Evolutionary conservation across 2,329 filamentous ascomycete genomes (phyloP).

Genomic region (Ophiocordyceps camponoti-leonardi): DNA sequence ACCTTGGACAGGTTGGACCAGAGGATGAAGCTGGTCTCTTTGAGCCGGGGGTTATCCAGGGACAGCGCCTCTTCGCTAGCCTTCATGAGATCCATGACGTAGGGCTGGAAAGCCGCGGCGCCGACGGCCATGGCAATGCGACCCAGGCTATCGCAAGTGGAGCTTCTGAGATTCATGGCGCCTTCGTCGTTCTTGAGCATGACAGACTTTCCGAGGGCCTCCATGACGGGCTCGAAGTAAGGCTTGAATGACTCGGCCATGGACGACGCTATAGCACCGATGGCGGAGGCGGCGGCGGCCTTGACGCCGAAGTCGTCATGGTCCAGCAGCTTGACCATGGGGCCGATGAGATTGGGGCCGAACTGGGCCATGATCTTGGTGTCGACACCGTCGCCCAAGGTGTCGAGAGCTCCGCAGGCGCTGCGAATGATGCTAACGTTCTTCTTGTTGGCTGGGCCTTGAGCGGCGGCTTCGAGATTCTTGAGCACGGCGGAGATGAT

Average conservation of each 20-base stretch:
- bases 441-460: constrained; percentile 51
- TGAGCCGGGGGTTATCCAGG: constrained; percentile 76
- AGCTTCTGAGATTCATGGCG: constrained; percentile 75
- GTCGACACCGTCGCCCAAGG: constrained; percentile 79
- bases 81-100: constrained; percentile 77
- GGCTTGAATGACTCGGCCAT: constrained; percentile 70
- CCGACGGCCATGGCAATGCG: constrained; percentile 85
- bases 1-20: constrained; percentile 93
- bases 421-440: constrained; percentile 77
- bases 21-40: constrained; percentile 92
- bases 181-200: constrained; percentile 78
- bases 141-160: constrained; percentile 83
- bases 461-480: constrained; percentile 71
- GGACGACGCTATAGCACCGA: constrained; percentile 79
- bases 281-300: constrained; percentile 70
- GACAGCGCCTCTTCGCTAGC: constrained; percentile 81
- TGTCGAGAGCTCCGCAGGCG: constrained; percentile 79
- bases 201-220: constrained; percentile 69
- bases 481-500: constrained; percentile 73
- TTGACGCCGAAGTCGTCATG: constrained; percentile 83
- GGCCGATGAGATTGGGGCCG: constrained; percentile 64
- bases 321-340: constrained; percentile 68
- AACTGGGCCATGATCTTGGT: constrained; percentile 60
- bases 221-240: constrained; percentile 87
- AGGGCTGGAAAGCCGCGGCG: constrained; percentile 71